These are phyloP conservation scores for Aegilops longissima DNA, from an alignment of 176 grass and related monocot genomes.

Conservation along the genomic window DNA sequence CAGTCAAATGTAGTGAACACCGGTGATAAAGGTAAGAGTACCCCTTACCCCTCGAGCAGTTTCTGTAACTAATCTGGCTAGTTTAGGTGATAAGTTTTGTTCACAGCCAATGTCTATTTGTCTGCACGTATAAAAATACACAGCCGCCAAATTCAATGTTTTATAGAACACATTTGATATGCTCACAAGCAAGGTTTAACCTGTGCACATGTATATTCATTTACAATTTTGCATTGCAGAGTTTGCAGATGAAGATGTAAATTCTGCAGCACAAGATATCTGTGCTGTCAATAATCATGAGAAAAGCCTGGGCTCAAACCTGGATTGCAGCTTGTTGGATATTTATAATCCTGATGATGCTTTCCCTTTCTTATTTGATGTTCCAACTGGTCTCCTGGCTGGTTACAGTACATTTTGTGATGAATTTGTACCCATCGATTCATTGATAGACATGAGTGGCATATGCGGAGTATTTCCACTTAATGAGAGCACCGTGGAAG, in stretches of 20 bases:
- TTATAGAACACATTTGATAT: background rate
- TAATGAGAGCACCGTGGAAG: conserved; percentile 45
- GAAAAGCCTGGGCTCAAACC: conserved; percentile 31
- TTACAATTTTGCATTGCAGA: conserved; percentile 27
- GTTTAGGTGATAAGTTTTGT: conserved; percentile 7
- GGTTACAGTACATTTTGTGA: conserved; percentile 39
- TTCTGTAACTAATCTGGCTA: background rate
- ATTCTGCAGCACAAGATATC: conserved; percentile 18
- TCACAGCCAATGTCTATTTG: background rate
- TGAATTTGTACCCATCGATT: conserved; percentile 49
- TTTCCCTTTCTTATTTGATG: conserved; percentile 61
- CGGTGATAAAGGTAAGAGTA: conserved; percentile 54
- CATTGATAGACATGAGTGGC: conserved; percentile 46
- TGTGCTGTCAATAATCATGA: conserved; percentile 30
- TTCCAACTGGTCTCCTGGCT: conserved; percentile 46
- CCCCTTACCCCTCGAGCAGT: background rate
- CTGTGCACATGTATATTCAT: background rate
- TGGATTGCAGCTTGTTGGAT: conserved; percentile 59
- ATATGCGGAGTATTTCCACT: conserved; percentile 63
- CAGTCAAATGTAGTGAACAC: conserved; percentile 46
- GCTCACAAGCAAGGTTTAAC: conserved; percentile 16
- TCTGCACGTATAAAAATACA: background rate
- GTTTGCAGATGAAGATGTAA: conserved; percentile 21
- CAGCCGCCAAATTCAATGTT: background rate
- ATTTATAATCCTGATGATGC: conserved; percentile 59